phyloP scores from a whole-genome alignment of 1,284 basidiomycete genomes.

The Ceratobasidium sp. region DNA sequence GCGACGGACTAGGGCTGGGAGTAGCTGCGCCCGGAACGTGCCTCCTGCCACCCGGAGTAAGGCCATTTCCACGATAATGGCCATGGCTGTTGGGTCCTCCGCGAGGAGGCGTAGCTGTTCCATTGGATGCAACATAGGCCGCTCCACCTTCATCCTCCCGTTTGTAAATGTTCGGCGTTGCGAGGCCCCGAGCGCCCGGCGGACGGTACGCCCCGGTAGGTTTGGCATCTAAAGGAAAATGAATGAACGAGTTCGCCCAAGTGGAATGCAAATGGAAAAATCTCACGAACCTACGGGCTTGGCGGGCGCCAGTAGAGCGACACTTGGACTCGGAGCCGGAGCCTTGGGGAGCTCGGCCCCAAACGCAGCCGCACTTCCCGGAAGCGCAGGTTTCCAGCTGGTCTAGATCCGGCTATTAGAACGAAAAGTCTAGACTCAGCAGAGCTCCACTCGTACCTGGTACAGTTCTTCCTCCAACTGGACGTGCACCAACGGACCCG shows the following conservation, averaged over 20 bases:
- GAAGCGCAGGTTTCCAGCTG: slow-evolving; percentile 75
- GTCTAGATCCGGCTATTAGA: slow-evolving; percentile 50
- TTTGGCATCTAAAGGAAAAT: slow-evolving; percentile 57
- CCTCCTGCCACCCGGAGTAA: slow-evolving; percentile 46
- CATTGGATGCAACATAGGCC: slow-evolving; percentile 47
- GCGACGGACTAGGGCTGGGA: slow-evolving; percentile 54
- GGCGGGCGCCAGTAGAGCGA: slow-evolving; percentile 54
- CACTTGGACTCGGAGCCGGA: slow-evolving; percentile 72
- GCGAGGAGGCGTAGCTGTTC: slow-evolving; percentile 66
- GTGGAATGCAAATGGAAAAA: background rate
- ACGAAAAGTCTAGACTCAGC: background rate
- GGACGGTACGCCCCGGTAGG: slow-evolving; percentile 87
- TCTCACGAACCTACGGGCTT: slow-evolving; percentile 51
- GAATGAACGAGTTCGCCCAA: too few species aligned
- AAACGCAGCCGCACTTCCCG: slow-evolving; percentile 63
- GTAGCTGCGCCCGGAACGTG: slow-evolving; percentile 75
- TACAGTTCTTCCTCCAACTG: slow-evolving; percentile 86
- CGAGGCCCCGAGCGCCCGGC: slow-evolving; percentile 87
- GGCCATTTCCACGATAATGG: slow-evolving; percentile 21
- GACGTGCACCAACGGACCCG: slow-evolving; percentile 82
- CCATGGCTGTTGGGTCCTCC: slow-evolving; percentile 40
- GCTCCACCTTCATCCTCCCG: slow-evolving; percentile 83
- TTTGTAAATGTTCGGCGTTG: slow-evolving; percentile 85
- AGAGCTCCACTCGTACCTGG: slow-evolving; percentile 56
- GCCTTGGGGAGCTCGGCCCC: slow-evolving; percentile 75